Conservation (phyloP, 441 rosid species). For the Syzygium syzygioides region DNA sequence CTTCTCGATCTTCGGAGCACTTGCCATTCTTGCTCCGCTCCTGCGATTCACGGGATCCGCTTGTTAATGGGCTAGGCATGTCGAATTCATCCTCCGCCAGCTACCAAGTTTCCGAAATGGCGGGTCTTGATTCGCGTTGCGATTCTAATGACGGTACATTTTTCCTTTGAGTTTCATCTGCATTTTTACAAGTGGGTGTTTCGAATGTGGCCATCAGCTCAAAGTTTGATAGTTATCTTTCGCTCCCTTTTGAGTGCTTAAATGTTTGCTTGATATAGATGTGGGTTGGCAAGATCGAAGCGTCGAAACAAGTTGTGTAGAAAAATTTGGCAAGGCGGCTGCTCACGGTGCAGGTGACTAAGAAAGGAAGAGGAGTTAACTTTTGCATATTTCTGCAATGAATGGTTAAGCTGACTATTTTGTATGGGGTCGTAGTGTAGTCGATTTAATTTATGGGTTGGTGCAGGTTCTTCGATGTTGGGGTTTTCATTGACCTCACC, state of each 20-base stretch:
- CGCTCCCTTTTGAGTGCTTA: neutral
- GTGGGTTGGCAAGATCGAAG: constrained; percentile 18
- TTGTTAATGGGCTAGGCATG: neutral
- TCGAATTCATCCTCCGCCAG: neutral
- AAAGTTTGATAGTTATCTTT: neutral
- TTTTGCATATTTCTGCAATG: neutral
- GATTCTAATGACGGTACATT: constrained; percentile 21
- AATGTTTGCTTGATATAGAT: constrained; percentile 14
- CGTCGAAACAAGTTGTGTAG: constrained; percentile 1
- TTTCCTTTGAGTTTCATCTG: neutral
- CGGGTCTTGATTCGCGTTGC: constrained; percentile 27
- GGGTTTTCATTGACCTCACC: constrained; percentile 65
- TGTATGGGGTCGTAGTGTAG: neutral
- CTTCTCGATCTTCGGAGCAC: neutral
- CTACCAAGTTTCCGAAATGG: constrained; percentile 18
- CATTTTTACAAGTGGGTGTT: neutral
- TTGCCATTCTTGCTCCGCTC: neutral
- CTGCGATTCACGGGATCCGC: constrained; percentile 13
- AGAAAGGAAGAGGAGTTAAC: constrained; percentile 12
- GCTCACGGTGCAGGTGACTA: constrained; percentile 10
- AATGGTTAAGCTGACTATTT: neutral
- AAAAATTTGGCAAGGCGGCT: constrained; percentile 6
- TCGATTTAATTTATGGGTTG: neutral
- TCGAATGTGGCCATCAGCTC: neutral
- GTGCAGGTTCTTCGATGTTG: constrained; percentile 44